A percentile compares a stretch with the other conserved stretches of the same genome.
Evolutionary conservation across 1,139 yeast species (phyloP).

Genomic region (Suhomyces bolitotheri): DNA sequence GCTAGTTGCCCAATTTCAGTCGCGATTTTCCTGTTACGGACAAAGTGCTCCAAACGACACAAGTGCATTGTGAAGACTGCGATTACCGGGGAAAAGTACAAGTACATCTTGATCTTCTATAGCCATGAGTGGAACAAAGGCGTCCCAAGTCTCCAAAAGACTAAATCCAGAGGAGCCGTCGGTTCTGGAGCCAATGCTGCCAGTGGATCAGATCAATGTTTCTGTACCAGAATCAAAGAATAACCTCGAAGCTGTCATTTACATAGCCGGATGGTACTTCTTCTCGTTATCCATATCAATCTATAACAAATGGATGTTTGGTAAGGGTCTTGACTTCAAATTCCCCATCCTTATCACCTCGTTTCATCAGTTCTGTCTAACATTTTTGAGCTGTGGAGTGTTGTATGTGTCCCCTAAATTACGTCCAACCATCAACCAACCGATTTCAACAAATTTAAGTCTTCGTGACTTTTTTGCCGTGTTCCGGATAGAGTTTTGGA

Average conservation of each 20-base stretch:
- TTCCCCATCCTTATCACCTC: conserved; percentile 85
- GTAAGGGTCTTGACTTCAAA: conserved; percentile 66
- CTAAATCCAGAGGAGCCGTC: conserved; percentile 1
- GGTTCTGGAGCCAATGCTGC: no score
- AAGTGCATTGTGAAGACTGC: not conserved
- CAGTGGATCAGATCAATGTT: not conserved
- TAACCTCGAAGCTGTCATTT: conserved; percentile 19
- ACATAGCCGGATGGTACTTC: conserved; percentile 51
- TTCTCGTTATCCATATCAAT: conserved; percentile 77
- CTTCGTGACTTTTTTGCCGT: conserved; percentile 16
- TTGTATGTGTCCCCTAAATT: conserved; percentile 49
- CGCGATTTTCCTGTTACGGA: not conserved
- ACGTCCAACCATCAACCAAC: conserved; percentile 36
- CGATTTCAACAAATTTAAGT: conserved; percentile 5
- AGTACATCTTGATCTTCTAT: not conserved
- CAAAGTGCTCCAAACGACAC: not conserved
- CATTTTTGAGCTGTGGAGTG: conserved; percentile 45
- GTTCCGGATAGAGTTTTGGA: conserved; percentile 21
- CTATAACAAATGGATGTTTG: conserved; percentile 98
- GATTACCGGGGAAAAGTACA: not conserved
- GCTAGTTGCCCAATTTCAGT: not conserved
- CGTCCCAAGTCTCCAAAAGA: not conserved
- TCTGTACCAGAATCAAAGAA: conserved; percentile 1
- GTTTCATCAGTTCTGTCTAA: conserved; percentile 78
- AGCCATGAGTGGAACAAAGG: not conserved